Percentiles rank a stretch among this genome's conserved stretches.
phyloP scores from a whole-genome alignment of 805 yeast species.

The Kuraishia hungarica region DNA sequence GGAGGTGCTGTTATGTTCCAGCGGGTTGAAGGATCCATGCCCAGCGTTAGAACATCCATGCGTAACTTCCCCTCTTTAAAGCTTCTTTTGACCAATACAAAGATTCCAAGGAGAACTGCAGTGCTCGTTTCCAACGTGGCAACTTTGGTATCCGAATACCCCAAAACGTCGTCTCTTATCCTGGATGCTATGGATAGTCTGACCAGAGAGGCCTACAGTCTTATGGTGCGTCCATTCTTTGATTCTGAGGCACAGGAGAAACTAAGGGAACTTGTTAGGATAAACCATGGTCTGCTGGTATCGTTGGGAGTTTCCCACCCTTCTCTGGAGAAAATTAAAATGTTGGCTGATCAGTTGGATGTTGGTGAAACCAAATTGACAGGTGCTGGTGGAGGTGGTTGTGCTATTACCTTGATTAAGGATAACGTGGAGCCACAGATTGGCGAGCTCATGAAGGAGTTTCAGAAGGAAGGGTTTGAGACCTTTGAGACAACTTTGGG shows the following conservation, averaged over 20 bases:
- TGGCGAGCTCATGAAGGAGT: conserved; percentile 26
- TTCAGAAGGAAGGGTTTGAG: conserved; percentile 48
- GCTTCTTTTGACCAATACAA: conserved; percentile 75
- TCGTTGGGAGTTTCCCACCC: conserved; percentile 93
- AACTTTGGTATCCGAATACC: conserved; percentile 38
- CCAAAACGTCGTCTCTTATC: conserved; percentile 47
- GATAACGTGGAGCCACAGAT: conserved; percentile 30
- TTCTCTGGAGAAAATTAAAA: conserved; percentile 66
- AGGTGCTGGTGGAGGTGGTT: conserved; percentile 99
- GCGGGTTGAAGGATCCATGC: conserved; percentile 45
- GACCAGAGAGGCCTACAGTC: conserved; percentile 62
- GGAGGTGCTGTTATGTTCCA: conserved; percentile 95
- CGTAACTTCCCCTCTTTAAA: conserved; percentile 66
- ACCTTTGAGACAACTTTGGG: conserved; percentile 78
- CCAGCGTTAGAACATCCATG: conserved; percentile 60
- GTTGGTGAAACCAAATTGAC: conserved; percentile 90
- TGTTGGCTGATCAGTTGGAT: conserved; percentile 49
- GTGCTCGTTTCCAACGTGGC: conserved; percentile 74
- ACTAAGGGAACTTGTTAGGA: conserved; percentile 55
- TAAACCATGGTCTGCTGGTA: conserved; percentile 83
- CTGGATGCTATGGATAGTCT: conserved; percentile 71
- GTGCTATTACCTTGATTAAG: conserved; percentile 80
- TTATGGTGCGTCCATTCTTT: conserved; percentile 46
- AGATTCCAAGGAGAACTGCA: conserved; percentile 83
- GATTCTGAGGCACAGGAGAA: conserved; percentile 30